Base-by-base conservation (phyloP, 202 grass and related monocot genomes). In the Zizania palustris region DNA sequence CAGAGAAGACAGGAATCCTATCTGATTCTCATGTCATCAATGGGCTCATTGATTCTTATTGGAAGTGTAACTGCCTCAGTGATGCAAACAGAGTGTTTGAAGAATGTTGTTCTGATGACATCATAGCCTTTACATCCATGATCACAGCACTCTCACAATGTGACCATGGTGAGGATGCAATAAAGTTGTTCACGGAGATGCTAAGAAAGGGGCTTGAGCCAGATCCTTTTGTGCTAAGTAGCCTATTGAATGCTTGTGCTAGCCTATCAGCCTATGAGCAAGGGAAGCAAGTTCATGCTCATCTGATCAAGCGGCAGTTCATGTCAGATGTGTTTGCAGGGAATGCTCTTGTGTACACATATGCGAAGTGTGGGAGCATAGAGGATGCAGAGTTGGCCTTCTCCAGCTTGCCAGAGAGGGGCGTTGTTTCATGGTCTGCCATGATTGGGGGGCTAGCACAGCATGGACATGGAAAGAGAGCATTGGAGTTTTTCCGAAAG, bases 361-460 rank as follows among this genome's bases (percentile, higher is more conserved):
- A 97, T 82, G 86, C 95, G 42, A 98, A 94, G 60, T 94, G 95
- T 10, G 89, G 95, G 59, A 98, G 85, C 71, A 90, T 94, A 59
- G 85, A 92, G 63, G 89, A 98, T 73, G 95, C 95, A n/a, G 74
- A 85, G 51, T 67, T 84, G 22, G 85, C 82, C 33, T 97, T 97
- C 82, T 76, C 87, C 21, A 22, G 80, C 55, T 66, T 94, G 68
- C 77, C 76, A 28, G 89, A 88, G 65, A 94, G 71, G 71, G 95
- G 87, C 67, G 79, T 94, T 69, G 89, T 97, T 63, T 92, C 95
- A 69, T 97, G 95, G 95, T 94, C 95, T 80, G 91, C 95, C 13
- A 94, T 97, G 95, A 97, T 97, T 14, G 89, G 91, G 69, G 95
- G 90, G 45, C 70, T 94, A 40, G 95, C 95, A 59, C 91, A 97